Evolutionary conservation across 148 eudicot species (phyloP), one percentile per base, ranked within the genome.

Genomic region (Simmondsia chinensis): DNA sequence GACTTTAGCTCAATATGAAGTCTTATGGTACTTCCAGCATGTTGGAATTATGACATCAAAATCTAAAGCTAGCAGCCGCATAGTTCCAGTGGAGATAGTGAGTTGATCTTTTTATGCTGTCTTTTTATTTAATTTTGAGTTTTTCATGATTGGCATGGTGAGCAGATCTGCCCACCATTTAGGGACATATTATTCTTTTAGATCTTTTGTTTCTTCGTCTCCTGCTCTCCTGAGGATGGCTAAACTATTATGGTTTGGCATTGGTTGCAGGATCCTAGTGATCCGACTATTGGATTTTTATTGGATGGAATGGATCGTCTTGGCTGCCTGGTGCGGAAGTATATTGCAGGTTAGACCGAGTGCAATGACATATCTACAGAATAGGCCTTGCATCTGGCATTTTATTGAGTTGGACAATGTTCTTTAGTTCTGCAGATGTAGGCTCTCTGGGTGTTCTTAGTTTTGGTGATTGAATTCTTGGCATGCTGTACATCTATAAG

Each of bases 11-110:
- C 99, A 93, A 51, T 82, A 84, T 33, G 99, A 93, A 68, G 89
- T 93, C 21, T 55, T 73, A 39, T 93, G 99, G 99, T 93, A 93
- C 54, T 93, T 93, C 63, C 99, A 93, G 63, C 99, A 93, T 63
- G 95, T 82, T 18, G 99, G 99, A 53, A 63, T 93, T 48, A 65
- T 71, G 45, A 77, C 96, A 36, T 80, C 91, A 33, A 93, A 82
- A 65, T 73, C 89, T 24, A 82, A 72, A 61, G 69, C 82, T 42
- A 58, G 76, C 28, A 59, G 74, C 48, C 81, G 91, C 52, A 41
- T 72, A 55, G 60, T 73, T 18, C 74, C 96, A 12, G 96, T 86
- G 50, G 87, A 87, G 45, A 74, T 72, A 39, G 99, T 93, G 67
- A 66, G 96, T 56, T 48, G 8, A 52, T 46, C 17, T 10, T 33